Conservation (phyloP, 805 yeast genomes). For the Candida dendrica region DNA sequence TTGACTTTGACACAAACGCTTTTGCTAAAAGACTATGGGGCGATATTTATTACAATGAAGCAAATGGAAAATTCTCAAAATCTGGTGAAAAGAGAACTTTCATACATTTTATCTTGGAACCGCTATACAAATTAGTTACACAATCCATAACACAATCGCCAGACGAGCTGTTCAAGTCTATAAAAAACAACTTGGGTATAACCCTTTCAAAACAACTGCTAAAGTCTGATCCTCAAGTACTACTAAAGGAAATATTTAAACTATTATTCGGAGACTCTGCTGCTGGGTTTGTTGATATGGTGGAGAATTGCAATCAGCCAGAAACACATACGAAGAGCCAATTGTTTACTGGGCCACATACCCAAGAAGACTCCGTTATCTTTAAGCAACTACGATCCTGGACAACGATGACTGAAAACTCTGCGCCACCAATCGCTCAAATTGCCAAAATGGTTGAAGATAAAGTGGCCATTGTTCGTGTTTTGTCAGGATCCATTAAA, state of each 20-base stretch:
- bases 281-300: conserved; percentile 46
- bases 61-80: conserved; percentile 36
- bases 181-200: conserved; percentile 44
- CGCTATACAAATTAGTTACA: conserved; percentile 70
- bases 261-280: conserved; percentile 45
- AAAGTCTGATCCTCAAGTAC: conserved; percentile 49
- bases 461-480: conserved; percentile 53
- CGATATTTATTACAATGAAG: conserved; percentile 43
- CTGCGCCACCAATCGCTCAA: conserved; percentile 43
- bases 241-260: conserved; percentile 48
- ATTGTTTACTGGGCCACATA: conserved; percentile 24
- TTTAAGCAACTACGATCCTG: conserved; percentile 16
- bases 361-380: conserved; percentile 1
- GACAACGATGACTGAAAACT: too few relatives aligned
- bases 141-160: conserved; percentile 49
- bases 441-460: conserved; percentile 51
- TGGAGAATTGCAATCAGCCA: conserved; percentile 35
- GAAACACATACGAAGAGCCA: conserved; percentile 19
- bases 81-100: conserved; percentile 16
- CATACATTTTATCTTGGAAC: conserved; percentile 67
- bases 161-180: conserved; percentile 31
- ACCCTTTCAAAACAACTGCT: conserved; percentile 31
- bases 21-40: conserved; percentile 74
- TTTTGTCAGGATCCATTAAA: conserved; percentile 52
- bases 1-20: conserved; percentile 24